Base-by-base conservation (phyloP, 1,284 basidiomycete species). In the Spongiforma sp. region DNA sequence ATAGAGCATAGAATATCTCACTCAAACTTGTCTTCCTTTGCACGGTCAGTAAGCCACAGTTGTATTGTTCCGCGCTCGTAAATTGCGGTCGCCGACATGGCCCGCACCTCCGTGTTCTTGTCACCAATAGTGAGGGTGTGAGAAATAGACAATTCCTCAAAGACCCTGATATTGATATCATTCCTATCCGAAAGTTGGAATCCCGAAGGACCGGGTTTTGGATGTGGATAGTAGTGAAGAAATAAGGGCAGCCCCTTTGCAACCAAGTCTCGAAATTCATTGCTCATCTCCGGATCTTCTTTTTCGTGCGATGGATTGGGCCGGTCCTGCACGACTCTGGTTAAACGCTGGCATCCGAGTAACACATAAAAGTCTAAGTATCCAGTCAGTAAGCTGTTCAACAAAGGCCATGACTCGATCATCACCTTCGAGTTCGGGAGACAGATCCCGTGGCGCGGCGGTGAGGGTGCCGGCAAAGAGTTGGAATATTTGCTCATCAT, bases 341-440 rank as follows among this genome's bases (percentile, higher is more conserved):
- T 62, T 48, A 62, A 15, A 10, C 36, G 15, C 21, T n/a, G 12
- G 11, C 54, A 57, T n/a, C 62, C 60, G 15, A 64, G 53, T 5
- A 14, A 43, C 11, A 11, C 37, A 21, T 63, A 63, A 26, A 63
- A 57, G 3, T 24, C 62, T 63, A 17, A 15, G 3, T 5, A 41
- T 17, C 9, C 24, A 10, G 21, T 62, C n/a, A n/a, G 43, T 6
- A 61, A 61, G 52, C 6, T 15, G 8, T n/a, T 41, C 2, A 3
- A 15, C 6, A 11, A 28, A 11, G 6, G 14, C 9, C 21, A 1
- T 37, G 21, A 56, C 15, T 6, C 14, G 26, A 10, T 39, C 11
- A 57, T 26, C 19, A 65, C 64, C n/a, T 54, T 65, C 63, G 8
- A 65, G 63, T 36, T 61, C 63, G 24, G 30, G 46, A 33, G 54